phyloP scores from a whole-genome alignment of 129 eudicot species.

The Chrysanthemum makinoi region DNA sequence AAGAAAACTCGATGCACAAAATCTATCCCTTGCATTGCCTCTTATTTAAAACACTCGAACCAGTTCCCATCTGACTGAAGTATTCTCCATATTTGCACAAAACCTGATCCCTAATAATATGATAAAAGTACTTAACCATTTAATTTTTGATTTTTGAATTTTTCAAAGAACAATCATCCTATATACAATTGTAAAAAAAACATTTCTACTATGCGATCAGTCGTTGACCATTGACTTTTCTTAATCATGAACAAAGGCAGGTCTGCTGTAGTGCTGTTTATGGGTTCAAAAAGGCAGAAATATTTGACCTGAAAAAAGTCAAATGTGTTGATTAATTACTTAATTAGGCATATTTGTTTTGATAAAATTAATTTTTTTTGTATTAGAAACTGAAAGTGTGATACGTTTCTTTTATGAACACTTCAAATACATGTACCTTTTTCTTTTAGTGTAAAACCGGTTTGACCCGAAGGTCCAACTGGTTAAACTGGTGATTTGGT shows the following conservation, averaged over 20 bases:
- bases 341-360: neutral
- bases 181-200: neutral
- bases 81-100: neutral
- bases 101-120: neutral
- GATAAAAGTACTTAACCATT: neutral
- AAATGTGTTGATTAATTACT: constrained; percentile 18
- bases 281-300: constrained; percentile 28
- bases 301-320: constrained; percentile 33
- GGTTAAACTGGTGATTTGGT: no score
- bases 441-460: no score
- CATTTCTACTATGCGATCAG: neutral
- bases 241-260: constrained; percentile 20
- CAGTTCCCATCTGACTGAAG: neutral
- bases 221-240: constrained; percentile 26
- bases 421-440: no score
- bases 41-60: neutral
- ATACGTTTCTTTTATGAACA: no score
- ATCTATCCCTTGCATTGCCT: no score
- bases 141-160: neutral
- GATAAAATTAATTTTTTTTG: neutral
- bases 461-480: no score
- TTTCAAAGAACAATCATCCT: neutral
- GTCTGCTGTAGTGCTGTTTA: constrained; percentile 17
- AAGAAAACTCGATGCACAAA: no score
- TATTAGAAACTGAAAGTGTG: neutral